These are phyloP conservation scores for Apiotrichum sp. DNA, from an alignment of 1,284 basidiomycete genomes.

Conservation along the genomic window DNA sequence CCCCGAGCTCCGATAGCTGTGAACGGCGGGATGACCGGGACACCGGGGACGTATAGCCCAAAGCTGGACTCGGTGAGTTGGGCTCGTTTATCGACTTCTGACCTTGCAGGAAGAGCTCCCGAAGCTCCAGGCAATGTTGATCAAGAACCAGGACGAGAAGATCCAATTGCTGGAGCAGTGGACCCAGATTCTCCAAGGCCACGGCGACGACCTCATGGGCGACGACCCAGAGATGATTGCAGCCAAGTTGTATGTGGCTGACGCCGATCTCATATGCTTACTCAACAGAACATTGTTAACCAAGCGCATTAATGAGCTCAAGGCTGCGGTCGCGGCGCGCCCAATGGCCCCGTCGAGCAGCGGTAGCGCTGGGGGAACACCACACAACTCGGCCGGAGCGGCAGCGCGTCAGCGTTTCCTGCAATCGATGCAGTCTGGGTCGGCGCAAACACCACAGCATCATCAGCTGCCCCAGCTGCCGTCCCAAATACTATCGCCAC, in stretches of 20 bases:
- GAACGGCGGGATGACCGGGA: background rate
- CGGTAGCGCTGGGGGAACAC: background rate
- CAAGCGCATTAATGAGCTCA: constrained; percentile 35
- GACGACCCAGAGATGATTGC: constrained; percentile 36
- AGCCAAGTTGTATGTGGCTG: constrained; percentile 25
- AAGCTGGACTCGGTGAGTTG: constrained; percentile 8
- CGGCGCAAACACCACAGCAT: no score
- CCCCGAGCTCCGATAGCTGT: background rate
- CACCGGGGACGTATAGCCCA: background rate
- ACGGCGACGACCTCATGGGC: constrained; percentile 19
- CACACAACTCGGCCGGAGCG: background rate
- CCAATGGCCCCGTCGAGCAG: constrained; percentile 27
- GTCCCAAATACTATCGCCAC: background rate
- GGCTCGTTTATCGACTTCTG: background rate
- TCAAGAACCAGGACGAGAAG: constrained; percentile 30
- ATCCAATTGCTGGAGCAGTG: constrained; percentile 25
- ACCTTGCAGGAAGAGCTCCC: constrained; percentile 21
- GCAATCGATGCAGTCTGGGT: background rate
- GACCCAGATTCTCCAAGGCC: background rate
- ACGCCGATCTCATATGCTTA: background rate
- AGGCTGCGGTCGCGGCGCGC: constrained; percentile 25
- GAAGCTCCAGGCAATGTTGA: constrained; percentile 28
- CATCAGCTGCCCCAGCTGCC: no score
- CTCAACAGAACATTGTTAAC: constrained; percentile 20
- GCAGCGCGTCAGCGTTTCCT: background rate